phyloP scores from a whole-genome alignment of 1,139 yeast genomes.

The Chernovozyma sophiae-reginae region DNA sequence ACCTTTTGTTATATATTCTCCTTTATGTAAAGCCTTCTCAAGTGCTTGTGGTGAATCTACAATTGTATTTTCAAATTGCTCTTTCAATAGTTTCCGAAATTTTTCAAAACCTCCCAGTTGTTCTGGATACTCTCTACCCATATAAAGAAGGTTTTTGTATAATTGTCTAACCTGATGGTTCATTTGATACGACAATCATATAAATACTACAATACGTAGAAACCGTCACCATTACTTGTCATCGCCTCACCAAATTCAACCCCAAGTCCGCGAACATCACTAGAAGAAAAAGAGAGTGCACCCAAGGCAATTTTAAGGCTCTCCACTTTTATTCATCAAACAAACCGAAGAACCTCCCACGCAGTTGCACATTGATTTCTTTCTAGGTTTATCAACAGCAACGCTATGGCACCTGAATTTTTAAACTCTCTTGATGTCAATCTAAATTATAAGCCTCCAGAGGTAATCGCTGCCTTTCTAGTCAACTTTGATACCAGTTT shows the following conservation, averaged over 20 bases:
- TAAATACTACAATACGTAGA: no score
- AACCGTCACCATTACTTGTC: no score
- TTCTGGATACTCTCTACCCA: constrained; percentile 35
- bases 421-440: neutral
- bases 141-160: constrained; percentile 28
- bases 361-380: no score
- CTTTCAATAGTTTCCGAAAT: constrained; percentile 18
- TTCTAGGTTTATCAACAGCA: no score
- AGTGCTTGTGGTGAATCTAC: constrained; percentile 16
- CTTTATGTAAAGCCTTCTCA: constrained; percentile 24
- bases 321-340: no score
- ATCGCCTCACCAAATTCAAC: no score
- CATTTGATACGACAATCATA: no score
- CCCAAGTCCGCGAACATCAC: no score
- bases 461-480: constrained; percentile 48
- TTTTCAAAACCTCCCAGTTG: constrained; percentile 26
- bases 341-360: no score
- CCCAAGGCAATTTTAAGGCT: no score
- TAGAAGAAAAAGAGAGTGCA: no score
- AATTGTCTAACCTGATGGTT: constrained; percentile 28
- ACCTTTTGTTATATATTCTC: constrained; percentile 29
- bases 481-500: constrained; percentile 59
- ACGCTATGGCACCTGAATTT: neutral
- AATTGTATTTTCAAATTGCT: constrained; percentile 16
- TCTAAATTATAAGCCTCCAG: neutral